These are phyloP conservation scores for Suhomyces taliae DNA, from an alignment of 1,139 yeast genomes.

Conservation along the genomic window DNA sequence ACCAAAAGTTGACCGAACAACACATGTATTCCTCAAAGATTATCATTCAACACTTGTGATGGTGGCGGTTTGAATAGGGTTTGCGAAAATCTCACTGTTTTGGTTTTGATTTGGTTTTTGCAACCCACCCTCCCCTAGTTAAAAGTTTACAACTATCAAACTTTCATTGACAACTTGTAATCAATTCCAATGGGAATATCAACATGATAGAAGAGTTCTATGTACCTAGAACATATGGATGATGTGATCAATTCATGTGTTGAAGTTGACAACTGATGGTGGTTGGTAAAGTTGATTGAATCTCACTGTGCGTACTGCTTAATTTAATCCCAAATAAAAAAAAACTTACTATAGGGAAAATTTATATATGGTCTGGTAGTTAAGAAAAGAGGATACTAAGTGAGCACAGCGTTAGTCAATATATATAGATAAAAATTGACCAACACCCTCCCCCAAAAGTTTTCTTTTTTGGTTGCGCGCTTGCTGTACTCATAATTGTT, in stretches of 20 bases:
- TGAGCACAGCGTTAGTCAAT: constrained; percentile 8
- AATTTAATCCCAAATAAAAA: constrained; percentile 1
- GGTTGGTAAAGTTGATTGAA: not conserved
- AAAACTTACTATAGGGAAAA: constrained; percentile 12
- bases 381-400: constrained; percentile 11
- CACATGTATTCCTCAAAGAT: no score
- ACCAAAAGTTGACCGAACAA: no score
- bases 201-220: not conserved
- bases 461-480: constrained; percentile 5
- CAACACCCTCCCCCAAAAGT: not conserved
- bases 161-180: not conserved
- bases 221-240: not conserved
- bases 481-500: constrained; percentile 18
- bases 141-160: not conserved
- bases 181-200: not conserved
- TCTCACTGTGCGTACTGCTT: constrained; percentile 8
- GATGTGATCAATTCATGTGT: not conserved
- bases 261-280: not conserved
- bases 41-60: no score
- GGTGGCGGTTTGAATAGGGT: no score
- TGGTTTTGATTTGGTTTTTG: not conserved
- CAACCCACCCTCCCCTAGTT: not conserved
- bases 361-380: constrained; percentile 13
- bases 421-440: constrained; percentile 6
- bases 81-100: not conserved